Conservation (phyloP, 2,329 filamentous ascomycete species). For the Nigrospora sphaerica region DNA sequence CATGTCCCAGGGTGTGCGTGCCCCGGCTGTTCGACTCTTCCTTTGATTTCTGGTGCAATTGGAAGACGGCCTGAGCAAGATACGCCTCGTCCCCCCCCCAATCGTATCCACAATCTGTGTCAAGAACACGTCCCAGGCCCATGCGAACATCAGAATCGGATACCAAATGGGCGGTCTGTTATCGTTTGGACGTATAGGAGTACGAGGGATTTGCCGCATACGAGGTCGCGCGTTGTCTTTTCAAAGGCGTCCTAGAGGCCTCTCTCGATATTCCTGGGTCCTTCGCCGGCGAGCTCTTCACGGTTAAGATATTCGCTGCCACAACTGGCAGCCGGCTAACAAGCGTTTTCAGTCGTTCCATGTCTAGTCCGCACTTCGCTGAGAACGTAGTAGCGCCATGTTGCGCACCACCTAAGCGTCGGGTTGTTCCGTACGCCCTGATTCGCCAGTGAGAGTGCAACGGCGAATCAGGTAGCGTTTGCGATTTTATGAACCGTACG, state of each 20-base stretch:
- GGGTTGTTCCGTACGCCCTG: not conserved
- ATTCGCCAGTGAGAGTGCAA: not conserved
- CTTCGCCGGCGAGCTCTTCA: no score
- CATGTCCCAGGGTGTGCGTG: not conserved
- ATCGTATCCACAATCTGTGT: no score
- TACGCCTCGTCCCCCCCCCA: no score
- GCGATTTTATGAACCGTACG: not conserved
- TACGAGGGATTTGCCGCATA: not conserved
- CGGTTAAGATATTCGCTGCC: not conserved
- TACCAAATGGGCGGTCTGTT: not conserved
- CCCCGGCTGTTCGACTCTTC: no score
- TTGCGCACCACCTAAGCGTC: not conserved
- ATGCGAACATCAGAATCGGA: not conserved
- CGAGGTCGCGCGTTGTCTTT: slow-evolving; percentile 1
- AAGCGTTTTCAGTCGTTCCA: not conserved
- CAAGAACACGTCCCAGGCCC: no score
- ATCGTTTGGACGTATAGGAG: not conserved
- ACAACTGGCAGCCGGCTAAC: not conserved
- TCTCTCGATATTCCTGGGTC: not conserved
- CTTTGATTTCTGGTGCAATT: slow-evolving; percentile 7
- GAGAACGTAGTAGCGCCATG: no score
- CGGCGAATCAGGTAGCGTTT: not conserved
- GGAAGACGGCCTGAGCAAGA: slow-evolving; percentile 4
- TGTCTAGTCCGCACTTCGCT: not conserved
- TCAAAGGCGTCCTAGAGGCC: not conserved